Base-by-base conservation (phyloP, 352 stramenopile genomes). In the Globisporangium middletonii region DNA sequence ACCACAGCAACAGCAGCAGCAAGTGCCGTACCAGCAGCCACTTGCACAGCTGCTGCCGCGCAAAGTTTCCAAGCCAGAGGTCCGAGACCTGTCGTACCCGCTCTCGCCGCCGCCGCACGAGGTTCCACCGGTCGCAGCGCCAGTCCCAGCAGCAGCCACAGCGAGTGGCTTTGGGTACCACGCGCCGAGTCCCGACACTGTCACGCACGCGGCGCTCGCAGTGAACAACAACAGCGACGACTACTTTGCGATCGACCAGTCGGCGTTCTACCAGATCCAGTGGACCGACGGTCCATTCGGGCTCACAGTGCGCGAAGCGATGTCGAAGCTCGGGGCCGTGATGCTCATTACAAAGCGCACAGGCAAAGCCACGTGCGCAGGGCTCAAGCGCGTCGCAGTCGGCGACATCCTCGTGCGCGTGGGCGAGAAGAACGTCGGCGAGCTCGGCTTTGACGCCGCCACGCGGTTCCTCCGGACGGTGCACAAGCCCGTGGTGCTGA, bases 311-410 rank as follows among this genome's bases (percentile, higher is more conserved):
- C 81, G 83, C n/a, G 83, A 92, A 59, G 79, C 78, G 4, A 69
- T 80, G 52, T 89, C 81, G 15, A 77, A 84, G 30, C 69, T 72
- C 15, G 83, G 83, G 3, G 63, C 83, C 2, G 75, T 91, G 30
- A 74, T 90, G 52, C 69, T 93, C 26, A 78, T 93, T 53, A 92
- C 81, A n/a, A 88, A 90, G 52, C 80, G 79, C 28, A 93, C 83
- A 4, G 81, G 80, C 46, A 88, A 88, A 49, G 73, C 68, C 45
- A 93, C 81, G 18, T 93, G 83, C 54, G 71, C 75, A n/a, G 83
- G 81, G 52, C 65, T 93, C 44, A 75, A 73, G 8, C 80, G 83
- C 26, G 80, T 91, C 46, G 81, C 79, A 8, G 79, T 92, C 16
- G 83, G 83, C 16, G 83, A 93, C 50, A 78, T 92, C 37, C 55